Conservation (phyloP, 2,329 filamentous ascomycete species). For the Hortaea sp. region DNA sequence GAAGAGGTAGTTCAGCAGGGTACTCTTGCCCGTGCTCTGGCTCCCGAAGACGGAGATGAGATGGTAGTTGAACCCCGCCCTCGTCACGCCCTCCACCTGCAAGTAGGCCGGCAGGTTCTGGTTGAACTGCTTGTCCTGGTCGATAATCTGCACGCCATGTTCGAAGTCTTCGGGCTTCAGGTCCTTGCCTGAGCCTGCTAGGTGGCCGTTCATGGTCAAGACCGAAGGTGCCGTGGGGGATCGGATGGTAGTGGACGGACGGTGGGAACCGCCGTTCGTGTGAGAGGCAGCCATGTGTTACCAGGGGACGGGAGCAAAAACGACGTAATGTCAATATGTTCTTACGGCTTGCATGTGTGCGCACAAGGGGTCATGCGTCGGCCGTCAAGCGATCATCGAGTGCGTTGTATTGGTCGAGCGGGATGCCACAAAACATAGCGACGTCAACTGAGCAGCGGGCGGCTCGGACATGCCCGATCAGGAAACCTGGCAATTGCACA, state of each 20-base stretch:
- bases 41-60: slow-evolving; percentile 98
- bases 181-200: slow-evolving; percentile 59
- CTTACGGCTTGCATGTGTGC: not conserved
- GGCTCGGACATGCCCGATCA: not conserved
- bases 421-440: not conserved
- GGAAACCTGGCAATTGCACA: not conserved
- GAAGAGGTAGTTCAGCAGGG: slow-evolving; percentile 89
- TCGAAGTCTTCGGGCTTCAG: slow-evolving; percentile 62
- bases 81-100: slow-evolving; percentile 64
- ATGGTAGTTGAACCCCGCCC: slow-evolving; percentile 96
- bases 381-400: not conserved
- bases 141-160: slow-evolving; percentile 93
- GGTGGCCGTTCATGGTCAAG: slow-evolving; percentile 65
- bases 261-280: not conserved
- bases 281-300: not conserved
- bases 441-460: not conserved
- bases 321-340: not conserved
- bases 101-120: slow-evolving; percentile 78
- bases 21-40: slow-evolving; percentile 97
- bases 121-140: slow-evolving; percentile 94
- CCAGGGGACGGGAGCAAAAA: not conserved
- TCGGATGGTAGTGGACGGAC: slow-evolving; percentile 9
- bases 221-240: slow-evolving; percentile 24
- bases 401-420: not conserved
- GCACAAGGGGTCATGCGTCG: not conserved